Percentiles rank a stretch among this genome's conserved stretches.
phyloP scores from a whole-genome alignment of 2,329 filamentous ascomycete species.

The Talaromyces sp. region DNA sequence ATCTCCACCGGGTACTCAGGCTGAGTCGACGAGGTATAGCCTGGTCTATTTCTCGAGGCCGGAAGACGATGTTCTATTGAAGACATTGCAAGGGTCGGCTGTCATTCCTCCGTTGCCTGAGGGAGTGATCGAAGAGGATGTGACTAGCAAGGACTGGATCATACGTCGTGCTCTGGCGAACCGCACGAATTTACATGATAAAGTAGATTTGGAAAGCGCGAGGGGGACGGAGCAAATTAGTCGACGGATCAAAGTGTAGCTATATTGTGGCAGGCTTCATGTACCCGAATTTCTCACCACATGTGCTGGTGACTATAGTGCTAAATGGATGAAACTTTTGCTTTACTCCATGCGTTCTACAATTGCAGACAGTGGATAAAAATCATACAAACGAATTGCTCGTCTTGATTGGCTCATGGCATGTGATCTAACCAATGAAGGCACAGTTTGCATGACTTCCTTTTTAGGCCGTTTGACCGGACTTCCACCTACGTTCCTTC shows the following conservation, averaged over 20 bases:
- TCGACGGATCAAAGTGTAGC: constrained; percentile 29
- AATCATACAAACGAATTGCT: background rate
- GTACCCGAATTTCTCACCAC: too few species aligned
- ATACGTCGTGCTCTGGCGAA: constrained; percentile 38
- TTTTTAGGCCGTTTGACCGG: background rate
- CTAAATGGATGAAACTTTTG: too few species aligned
- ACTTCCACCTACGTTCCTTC: background rate
- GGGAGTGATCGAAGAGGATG: constrained; percentile 32
- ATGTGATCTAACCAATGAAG: background rate
- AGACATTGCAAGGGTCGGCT: constrained; percentile 35
- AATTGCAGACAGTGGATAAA: too few species aligned
- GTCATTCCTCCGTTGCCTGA: constrained; percentile 32
- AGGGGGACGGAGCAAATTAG: constrained; percentile 35
- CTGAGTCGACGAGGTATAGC: constrained; percentile 45
- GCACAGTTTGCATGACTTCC: background rate
- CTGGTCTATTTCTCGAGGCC: constrained; percentile 55
- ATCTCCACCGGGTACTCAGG: constrained; percentile 48
- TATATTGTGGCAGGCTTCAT: background rate
- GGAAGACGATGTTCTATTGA: constrained; percentile 47
- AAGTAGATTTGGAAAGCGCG: constrained; percentile 32
- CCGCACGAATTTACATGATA: constrained; percentile 27
- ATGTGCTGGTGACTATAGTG: background rate
- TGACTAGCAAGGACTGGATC: constrained; percentile 44
- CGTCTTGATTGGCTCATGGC: background rate
- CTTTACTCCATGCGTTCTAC: background rate